Evolutionary conservation across 2,329 filamentous ascomycete species (phyloP).

Genomic region (Trichothecium roseum): DNA sequence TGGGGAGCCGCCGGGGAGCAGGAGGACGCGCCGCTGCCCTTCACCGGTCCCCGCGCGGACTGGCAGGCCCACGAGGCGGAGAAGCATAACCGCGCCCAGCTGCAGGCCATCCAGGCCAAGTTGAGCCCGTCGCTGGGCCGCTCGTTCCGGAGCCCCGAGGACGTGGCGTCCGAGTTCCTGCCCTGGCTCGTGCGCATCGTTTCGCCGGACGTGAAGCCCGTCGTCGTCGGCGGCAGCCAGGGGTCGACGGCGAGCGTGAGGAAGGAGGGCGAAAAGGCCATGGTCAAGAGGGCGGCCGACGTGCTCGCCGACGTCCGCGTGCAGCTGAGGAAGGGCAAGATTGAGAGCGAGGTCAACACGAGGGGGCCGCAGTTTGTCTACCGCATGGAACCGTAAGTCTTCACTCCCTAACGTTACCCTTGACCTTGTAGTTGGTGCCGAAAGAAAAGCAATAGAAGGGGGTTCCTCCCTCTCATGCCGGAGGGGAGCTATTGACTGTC

Average conservation of each 20-base stretch:
- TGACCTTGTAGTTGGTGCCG: too few relatives aligned
- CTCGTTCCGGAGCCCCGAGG: conserved; percentile 68
- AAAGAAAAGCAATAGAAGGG: too few relatives aligned
- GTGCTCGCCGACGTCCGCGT: conserved; percentile 79
- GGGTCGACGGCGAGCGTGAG: conserved; percentile 72
- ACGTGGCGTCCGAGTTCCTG: conserved; percentile 70
- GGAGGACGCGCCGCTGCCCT: conserved; percentile 51
- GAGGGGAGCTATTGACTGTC: too few relatives aligned
- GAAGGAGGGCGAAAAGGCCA: conserved; percentile 71
- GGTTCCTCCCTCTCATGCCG: too few relatives aligned
- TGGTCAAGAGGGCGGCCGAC: conserved; percentile 70
- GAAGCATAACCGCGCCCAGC: conserved; percentile 65
- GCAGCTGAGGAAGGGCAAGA: conserved; percentile 66
- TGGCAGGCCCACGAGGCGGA: conserved; percentile 71
- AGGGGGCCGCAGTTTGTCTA: conserved; percentile 70
- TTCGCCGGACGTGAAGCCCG: conserved; percentile 82
- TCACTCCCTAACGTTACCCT: too few relatives aligned
- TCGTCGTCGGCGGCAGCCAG: conserved; percentile 63
- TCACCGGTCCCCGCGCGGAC: conserved; percentile 72
- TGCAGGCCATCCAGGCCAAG: conserved; percentile 63
- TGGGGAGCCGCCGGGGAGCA: conserved; percentile 33
- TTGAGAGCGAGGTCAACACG: conserved; percentile 56
- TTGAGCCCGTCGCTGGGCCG: conserved; percentile 64
- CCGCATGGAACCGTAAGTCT: conserved; percentile 85
- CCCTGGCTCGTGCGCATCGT: conserved; percentile 79